Percentiles rank a stretch among this genome's conserved stretches.
Evolutionary conservation across 768 basidiomycete species (phyloP).

Genomic region (Astraeus odoratus): DNA sequence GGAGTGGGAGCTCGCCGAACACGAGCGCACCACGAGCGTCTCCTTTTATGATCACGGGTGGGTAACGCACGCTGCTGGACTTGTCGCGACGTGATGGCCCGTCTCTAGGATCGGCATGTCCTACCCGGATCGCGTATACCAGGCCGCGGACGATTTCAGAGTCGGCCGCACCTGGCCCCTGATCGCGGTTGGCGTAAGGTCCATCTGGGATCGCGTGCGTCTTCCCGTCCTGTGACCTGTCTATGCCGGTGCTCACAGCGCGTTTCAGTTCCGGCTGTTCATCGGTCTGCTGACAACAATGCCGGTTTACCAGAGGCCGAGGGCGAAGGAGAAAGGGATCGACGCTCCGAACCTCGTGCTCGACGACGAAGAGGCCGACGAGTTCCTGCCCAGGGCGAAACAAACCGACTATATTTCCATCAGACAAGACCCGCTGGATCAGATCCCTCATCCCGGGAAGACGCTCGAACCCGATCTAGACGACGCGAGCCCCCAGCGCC

Average conservation of each 20-base stretch:
- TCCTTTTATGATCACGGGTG: constrained; percentile 21
- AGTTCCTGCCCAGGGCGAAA: constrained; percentile 11
- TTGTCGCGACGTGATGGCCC: neutral
- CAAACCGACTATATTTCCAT: constrained; percentile 14
- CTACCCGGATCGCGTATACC: constrained; percentile 17
- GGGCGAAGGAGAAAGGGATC: constrained; percentile 12
- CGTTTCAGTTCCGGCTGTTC: constrained; percentile 24
- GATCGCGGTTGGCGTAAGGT: constrained; percentile 20
- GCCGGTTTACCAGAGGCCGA: constrained; percentile 25
- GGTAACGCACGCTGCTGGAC: neutral
- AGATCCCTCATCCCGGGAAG: constrained; percentile 23
- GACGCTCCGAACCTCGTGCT: constrained; percentile 27
- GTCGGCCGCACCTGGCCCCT: constrained; percentile 26
- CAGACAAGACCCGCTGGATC: constrained; percentile 25
- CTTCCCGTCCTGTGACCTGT: neutral
- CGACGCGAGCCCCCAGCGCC: constrained; percentile 6
- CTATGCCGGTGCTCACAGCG: neutral
- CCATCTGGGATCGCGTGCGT: constrained; percentile 26
- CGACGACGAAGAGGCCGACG: constrained; percentile 18
- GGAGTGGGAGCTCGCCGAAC: constrained; percentile 26
- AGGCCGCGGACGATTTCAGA: constrained; percentile 26
- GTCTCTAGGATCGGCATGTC: constrained; percentile 5
- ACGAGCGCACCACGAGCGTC: constrained; percentile 12
- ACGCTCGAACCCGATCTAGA: constrained; percentile 18
- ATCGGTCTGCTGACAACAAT: constrained; percentile 24